Evolutionary conservation across 257 asterid genomes (phyloP).

Genomic region (Solanum verrucosum): DNA sequence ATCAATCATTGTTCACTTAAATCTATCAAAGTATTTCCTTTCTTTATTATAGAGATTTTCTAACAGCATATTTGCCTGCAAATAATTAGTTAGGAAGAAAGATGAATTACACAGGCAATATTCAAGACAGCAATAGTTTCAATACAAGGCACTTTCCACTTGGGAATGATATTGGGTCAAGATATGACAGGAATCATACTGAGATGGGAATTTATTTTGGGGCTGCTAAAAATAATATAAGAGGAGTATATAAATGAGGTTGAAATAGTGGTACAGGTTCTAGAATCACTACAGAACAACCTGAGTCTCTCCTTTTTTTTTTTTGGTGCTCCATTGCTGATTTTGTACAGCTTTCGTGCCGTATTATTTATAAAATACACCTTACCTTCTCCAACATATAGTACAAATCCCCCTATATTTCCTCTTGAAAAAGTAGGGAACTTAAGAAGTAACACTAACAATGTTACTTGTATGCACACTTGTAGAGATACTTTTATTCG

Average conservation of each 20-base stretch:
- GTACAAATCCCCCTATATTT: neutral
- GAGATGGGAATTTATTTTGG: neutral
- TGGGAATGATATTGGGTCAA: neutral
- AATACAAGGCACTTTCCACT: neutral
- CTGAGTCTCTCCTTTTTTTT: neutral
- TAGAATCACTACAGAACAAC: no score
- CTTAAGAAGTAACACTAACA: neutral
- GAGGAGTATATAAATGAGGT: neutral
- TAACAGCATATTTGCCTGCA: neutral
- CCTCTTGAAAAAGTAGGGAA: neutral
- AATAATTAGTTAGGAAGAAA: neutral
- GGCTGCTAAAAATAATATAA: neutral
- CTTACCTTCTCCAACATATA: neutral
- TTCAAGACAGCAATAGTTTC: neutral
- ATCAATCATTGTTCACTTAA: neutral
- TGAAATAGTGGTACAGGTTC: neutral
- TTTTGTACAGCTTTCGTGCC: neutral
- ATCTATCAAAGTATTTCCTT: neutral
- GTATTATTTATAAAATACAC: neutral
- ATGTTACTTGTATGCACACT: neutral
- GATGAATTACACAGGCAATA: neutral
- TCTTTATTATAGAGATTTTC: neutral
- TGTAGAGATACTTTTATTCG: neutral
- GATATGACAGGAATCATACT: neutral
- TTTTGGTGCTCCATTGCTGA: neutral